A percentile compares a stretch with the other conserved stretches of the same genome.
These are phyloP conservation scores for Flaveria ramosissima DNA, from an alignment of 129 eudicot genomes.

Conservation along the genomic window DNA sequence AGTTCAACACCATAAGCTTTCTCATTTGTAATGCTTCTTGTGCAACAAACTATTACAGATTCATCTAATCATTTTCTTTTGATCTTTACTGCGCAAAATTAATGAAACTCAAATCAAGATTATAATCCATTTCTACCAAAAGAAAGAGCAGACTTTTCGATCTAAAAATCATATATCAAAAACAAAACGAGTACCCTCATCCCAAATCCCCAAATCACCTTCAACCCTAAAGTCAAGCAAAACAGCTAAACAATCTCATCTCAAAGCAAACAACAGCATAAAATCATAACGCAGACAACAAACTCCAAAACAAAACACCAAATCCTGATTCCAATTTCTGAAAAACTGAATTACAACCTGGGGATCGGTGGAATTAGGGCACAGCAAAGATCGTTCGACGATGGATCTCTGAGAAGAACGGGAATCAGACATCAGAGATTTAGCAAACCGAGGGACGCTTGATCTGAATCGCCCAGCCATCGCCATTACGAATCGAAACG, in stretches of 20 bases:
- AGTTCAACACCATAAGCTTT: not conserved
- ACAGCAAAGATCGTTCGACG: constrained; percentile 33
- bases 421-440: constrained; percentile 46
- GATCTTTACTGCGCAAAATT: not conserved
- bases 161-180: not conserved
- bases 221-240: constrained; percentile 8
- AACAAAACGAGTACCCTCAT: not conserved
- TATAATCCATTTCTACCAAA: not conserved
- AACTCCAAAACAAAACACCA: not conserved
- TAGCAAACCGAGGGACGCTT: constrained; percentile 49
- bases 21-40: constrained; percentile 4
- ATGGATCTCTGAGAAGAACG: constrained; percentile 41
- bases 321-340: not conserved
- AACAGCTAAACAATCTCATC: not conserved
- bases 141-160: not conserved
- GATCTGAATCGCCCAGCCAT: constrained; percentile 70
- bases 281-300: not conserved
- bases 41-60: not conserved
- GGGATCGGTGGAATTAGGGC: constrained; percentile 42
- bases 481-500: constrained; percentile 37
- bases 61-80: not conserved
- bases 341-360: constrained; percentile 35
- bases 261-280: not conserved
- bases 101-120: not conserved
- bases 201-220: not conserved